Evolutionary conservation across 495 filamentous ascomycete species (phyloP).

Genomic region (Clohesyomyces aquaticus): DNA sequence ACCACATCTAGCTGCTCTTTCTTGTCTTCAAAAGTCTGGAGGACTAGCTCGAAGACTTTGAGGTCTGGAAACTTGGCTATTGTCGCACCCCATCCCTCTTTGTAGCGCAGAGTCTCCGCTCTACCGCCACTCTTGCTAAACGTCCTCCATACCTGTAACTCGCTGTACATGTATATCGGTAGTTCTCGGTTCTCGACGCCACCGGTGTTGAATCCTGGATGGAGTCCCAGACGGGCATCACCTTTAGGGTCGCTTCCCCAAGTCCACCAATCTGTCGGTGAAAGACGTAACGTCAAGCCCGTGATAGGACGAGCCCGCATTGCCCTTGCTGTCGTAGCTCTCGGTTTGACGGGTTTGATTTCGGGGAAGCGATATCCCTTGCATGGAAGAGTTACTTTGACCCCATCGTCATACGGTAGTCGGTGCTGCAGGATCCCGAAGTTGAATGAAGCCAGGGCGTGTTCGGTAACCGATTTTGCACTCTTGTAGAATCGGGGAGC

Average conservation of each 20-base stretch:
- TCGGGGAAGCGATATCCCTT: background rate
- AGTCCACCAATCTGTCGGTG: constrained; percentile 32
- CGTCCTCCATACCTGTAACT: no score
- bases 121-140: no score
- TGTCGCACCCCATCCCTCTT: constrained; percentile 11
- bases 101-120: no score
- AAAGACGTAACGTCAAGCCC: constrained; percentile 25
- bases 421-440: background rate
- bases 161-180: no score
- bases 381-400: background rate
- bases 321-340: background rate
- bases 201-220: no score
- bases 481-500: constrained; percentile 8
- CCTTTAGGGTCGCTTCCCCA: constrained; percentile 9
- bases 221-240: constrained; percentile 18
- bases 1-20: constrained; percentile 25
- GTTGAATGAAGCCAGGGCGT: background rate
- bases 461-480: background rate
- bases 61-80: constrained; percentile 19
- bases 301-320: constrained; percentile 24
- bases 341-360: background rate
- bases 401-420: background rate
- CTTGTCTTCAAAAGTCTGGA: constrained; percentile 33
- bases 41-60: constrained; percentile 22
- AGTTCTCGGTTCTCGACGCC: no score